Percentiles rank a stretch among this genome's conserved stretches.
These are phyloP conservation scores for Podospora pseudocomata DNA, from an alignment of 495 filamentous ascomycete species.

Conservation along the genomic window DNA sequence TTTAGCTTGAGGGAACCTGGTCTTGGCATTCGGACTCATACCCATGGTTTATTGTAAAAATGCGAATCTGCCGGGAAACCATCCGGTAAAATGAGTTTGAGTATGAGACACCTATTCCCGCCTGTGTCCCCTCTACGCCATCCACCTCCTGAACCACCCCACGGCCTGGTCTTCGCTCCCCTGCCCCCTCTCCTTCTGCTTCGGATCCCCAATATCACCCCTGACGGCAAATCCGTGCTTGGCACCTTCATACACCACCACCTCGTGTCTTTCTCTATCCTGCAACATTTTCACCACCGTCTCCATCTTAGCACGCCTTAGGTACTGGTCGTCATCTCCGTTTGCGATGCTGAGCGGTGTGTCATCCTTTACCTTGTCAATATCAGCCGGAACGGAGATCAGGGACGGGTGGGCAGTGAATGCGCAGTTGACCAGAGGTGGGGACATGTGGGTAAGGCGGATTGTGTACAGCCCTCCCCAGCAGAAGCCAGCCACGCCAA, in stretches of 20 bases:
- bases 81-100: too few relatives aligned
- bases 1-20: background rate
- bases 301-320: constrained; percentile 39
- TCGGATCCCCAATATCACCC: constrained; percentile 40
- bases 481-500: constrained; percentile 56
- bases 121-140: background rate
- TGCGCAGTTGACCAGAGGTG: constrained; percentile 46
- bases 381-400: constrained; percentile 52
- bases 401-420: constrained; percentile 55
- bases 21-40: too few relatives aligned
- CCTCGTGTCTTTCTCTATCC: constrained; percentile 43
- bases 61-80: too few relatives aligned
- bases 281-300: constrained; percentile 43
- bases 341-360: constrained; percentile 53
- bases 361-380: constrained; percentile 43
- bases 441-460: constrained; percentile 36
- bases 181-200: constrained; percentile 46
- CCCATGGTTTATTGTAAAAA: too few relatives aligned
- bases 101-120: too few relatives aligned
- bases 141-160: constrained; percentile 45
- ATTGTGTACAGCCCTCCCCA: constrained; percentile 57
- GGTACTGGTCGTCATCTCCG: constrained; percentile 49
- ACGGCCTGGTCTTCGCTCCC: constrained; percentile 48
- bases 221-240: constrained; percentile 61
- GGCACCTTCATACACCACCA: constrained; percentile 51